These are phyloP conservation scores for Clitoria ternatea DNA, from an alignment of 306 rosid genomes.

Conservation along the genomic window DNA sequence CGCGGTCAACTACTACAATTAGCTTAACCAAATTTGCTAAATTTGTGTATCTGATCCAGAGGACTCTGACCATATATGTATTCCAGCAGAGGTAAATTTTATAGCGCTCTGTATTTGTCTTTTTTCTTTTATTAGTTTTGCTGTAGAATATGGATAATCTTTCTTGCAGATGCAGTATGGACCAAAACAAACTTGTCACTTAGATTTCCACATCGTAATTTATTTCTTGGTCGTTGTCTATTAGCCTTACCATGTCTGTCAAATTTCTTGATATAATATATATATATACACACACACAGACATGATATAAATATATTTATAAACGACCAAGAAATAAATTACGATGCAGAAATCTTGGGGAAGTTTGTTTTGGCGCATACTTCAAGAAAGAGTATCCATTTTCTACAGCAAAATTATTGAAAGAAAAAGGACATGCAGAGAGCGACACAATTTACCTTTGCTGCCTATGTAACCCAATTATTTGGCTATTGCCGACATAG, in stretches of 20 bases:
- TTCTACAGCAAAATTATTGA: not conserved
- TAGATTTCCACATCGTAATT: not conserved
- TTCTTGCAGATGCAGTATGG: not conserved
- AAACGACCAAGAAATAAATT: not conserved
- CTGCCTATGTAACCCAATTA: not conserved
- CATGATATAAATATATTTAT: no score
- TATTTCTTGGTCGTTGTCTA: not conserved
- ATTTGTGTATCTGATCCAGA: not conserved
- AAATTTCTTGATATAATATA: no score
- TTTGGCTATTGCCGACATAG: not conserved
- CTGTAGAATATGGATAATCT: not conserved
- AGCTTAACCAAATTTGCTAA: conserved; percentile 5
- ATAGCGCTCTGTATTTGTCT: not conserved
- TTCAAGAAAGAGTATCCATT: not conserved
- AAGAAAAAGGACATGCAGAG: not conserved
- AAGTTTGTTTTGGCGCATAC: not conserved
- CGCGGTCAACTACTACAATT: not conserved
- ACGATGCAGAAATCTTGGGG: not conserved
- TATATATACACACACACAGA: no score
- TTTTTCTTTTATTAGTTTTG: not conserved
- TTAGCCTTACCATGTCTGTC: no score
- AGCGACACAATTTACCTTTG: not conserved
- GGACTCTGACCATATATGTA: not conserved
- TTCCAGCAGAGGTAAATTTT: not conserved
- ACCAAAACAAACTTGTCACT: not conserved